Conservation (phyloP, 176 grass and related monocot genomes). For the Zoysia japonica region DNA sequence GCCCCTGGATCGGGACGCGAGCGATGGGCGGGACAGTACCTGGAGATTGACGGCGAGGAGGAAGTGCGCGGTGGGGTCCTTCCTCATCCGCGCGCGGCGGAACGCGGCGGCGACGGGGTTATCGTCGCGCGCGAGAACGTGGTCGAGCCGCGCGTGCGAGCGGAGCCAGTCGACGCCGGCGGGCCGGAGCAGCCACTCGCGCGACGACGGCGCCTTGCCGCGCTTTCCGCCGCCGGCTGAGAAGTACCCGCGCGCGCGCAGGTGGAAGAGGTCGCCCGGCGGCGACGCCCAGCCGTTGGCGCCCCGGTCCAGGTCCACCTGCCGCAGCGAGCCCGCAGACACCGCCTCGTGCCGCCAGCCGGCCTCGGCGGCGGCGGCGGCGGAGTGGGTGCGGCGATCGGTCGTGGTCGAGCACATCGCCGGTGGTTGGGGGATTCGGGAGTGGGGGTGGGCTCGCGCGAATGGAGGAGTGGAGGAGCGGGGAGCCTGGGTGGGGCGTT, state of each 20-base stretch:
- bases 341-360: conserved; percentile 66
- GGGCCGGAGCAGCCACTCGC: conserved; percentile 71
- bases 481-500: not conserved
- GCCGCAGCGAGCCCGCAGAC: conserved; percentile 61
- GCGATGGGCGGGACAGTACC: conserved; percentile 31
- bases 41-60: conserved; percentile 95
- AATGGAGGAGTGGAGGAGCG: not conserved
- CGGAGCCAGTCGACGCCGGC: conserved; percentile 97
- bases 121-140: conserved; percentile 75
- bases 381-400: conserved; percentile 19
- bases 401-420: conserved; percentile 29
- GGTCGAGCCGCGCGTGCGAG: conserved; percentile 67
- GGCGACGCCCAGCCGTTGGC: conserved; percentile 94
- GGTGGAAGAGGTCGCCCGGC: conserved; percentile 77
- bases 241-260: conserved; percentile 68
- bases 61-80: conserved; percentile 59
- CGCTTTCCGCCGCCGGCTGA: conserved; percentile 34
- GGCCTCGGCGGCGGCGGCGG: conserved; percentile 9
- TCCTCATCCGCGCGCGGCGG: conserved; percentile 59
- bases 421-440: not conserved
- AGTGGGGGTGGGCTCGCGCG: conserved; percentile 7
- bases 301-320: conserved; percentile 70
- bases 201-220: conserved; percentile 49
- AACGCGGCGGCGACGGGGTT: conserved; percentile 65
- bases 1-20: conserved; percentile 20